Base-by-base conservation (phyloP, 2,329 filamentous ascomycete species). In the Taxawa tesnikishii region DNA sequence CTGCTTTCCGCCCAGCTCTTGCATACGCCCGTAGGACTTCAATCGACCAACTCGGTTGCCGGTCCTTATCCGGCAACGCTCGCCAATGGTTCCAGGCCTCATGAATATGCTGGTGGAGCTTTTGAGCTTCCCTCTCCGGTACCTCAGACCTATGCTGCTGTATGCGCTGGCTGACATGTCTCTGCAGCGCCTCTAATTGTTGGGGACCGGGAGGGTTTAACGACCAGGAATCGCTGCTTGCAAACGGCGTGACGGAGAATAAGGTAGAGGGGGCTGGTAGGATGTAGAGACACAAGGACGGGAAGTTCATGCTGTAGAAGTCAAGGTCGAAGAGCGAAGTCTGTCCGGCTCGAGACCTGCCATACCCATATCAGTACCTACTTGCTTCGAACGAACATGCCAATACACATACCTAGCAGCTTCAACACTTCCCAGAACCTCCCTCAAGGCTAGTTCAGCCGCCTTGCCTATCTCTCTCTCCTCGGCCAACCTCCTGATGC, bases 301-400 rank as follows among this genome's bases (percentile, higher is more conserved):
- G 84, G 47, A 94, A 94, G 38, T 84, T 84, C 51, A 93, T 74
- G 4, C 80, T 68, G 38, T 87, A 73, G 19, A 88, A 80, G 43
- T 94, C 83, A 58, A 94, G 92, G 42, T 88, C 81, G 52, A 75
- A 77, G 3, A 73, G 65, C 12, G 62, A 28, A 15, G 32, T 32
- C 53, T 13, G 55, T 5, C 32, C 26, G 15, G 58, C 58, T 37
- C 64, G 70, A 41, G 32, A 34, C 31, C 26, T 31, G 19, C 8
- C 12, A n/a, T 17, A 21, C 4, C 11, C 16, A 16, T 28, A 27
- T 31, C 18, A 32, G 36, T 12, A 32, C 13, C 17, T 6, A n/a
- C 6, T 21, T 32, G 14, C 23, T 30, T 30, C 10, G 25, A 19
- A 14, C 13, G 11, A n/a, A 35, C 12, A 35, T 12, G 16, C n/a